Evolutionary conservation across 1,139 yeast species (phyloP), one percentile per base, ranked within the genome.

Genomic region (Yamadazyma sp.): DNA sequence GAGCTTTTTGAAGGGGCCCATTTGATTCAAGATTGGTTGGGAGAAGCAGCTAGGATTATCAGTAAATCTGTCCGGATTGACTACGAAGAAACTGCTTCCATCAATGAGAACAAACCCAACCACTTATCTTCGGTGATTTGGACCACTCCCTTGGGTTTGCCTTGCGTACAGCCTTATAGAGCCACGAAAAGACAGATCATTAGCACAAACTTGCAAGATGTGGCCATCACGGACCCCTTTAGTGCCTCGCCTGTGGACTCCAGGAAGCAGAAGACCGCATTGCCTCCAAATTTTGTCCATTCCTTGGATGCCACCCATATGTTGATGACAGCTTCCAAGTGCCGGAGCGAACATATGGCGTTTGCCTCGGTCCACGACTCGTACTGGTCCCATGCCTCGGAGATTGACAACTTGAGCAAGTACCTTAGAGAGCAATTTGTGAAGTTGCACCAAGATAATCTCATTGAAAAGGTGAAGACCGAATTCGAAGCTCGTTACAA

Each of bases 291-390:
- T 60, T 92, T 78, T 58, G 87, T 92, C 40, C 99, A 92, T 58
- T 91, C 98, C 0, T 72, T 92, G 47, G 99, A 92, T 69, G 98
- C 98, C 0, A 85, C 97, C 0, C 98, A 92, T 58, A 92, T 92
- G 98, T 71, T 92, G 42, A 69, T 91, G 75, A 85, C 96, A 9
- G 95, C 98, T 0, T 71, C 80, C 35, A 81, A 80, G 17, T 89
- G 97, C 61, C 80, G 84, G n/a, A 73, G 79, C 34, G 58, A 60
- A 4, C 80, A 77, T 0, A 61, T 92, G 40, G 70, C 81, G n/a
- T 92, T 94, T 71, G 97, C 98, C 0, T 83, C 98, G 0, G 99
- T 92, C 25, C 99, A 92, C 62, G 99, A 92, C 61, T 91, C 98
- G 1, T 92, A 87, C 60, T 92, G 99, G 99, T 89, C 98, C 0